Base-by-base conservation (phyloP, 2,329 filamentous ascomycete genomes). In the Pseudogymnoascus sp. region DNA sequence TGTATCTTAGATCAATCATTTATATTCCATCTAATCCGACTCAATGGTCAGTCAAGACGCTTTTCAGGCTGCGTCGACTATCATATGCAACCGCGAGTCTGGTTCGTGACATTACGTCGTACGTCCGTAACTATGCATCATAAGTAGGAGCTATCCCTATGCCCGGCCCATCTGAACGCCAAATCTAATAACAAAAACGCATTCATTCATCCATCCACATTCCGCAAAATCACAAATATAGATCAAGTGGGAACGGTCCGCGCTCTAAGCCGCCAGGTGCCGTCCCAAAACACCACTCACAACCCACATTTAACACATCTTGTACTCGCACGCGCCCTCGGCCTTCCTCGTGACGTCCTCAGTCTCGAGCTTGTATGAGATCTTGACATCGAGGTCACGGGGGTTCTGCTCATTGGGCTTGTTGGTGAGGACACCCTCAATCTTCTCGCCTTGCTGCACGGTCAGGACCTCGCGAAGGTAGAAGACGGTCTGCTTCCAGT, bases 401-500 rank as follows among this genome's bases (percentile, higher is more conserved):
- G 89, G 88, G 82, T 99, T 98, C 84, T 95, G 93, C 67, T 89
- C 83, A 75, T 96, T 99, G 61, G 95, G 95, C 78, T 87, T 89
- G 79, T 93, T 96, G 67, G 86, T 82, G 41, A 99, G 79, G 33
- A 82, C 80, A 72, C 91, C 90, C 65, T 80, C 78, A 65, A 99
- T 82, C 72, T 85, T 82, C 81, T 99, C 95, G 63, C 89, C 91
- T 73, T 91, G 84, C 77, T 96, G 89, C 38, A 96, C 92, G 16
- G 93, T 98, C 68, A 99, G 81, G 35, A 96, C 90, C 70, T 99
- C 93, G 72, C 90, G 86, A 67, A 99, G 83, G 80, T 99, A 99
- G 81, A 99, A 98, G 66, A 99, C 95, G 11, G 95, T 99, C 82
- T 99, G 95, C 82, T 99, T 99, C 95, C 95, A 99, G 84, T 99